These are phyloP conservation scores for Chytriomyces sp. DNA, from an alignment of 192 early-diverging fungal species.

Conservation along the genomic window DNA sequence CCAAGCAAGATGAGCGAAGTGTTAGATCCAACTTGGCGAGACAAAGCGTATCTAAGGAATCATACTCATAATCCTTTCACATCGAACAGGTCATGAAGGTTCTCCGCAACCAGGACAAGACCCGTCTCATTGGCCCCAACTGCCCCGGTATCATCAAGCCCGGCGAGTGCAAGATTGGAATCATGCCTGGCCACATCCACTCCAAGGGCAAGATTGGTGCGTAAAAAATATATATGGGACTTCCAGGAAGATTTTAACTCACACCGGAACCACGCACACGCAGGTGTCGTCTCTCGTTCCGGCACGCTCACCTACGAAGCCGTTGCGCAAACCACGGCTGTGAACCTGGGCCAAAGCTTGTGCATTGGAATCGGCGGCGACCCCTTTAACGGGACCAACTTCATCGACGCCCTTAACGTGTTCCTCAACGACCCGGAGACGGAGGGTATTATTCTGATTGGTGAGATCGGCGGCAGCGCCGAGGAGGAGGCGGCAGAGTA, in stretches of 20 bases:
- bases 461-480: conserved; percentile 98
- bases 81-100: conserved; percentile 80
- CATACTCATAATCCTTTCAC: background rate
- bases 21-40: background rate
- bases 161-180: conserved; percentile 97
- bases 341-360: conserved; percentile 93
- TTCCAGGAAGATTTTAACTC: background rate
- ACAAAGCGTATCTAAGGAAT: background rate
- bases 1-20: too few species aligned
- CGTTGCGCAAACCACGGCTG: conserved; percentile 95
- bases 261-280: background rate
- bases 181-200: conserved; percentile 99
- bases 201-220: conserved; percentile 83
- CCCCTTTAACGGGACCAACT: conserved; percentile 99
- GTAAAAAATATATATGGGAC: background rate
- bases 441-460: conserved; percentile 98
- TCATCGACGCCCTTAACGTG: conserved; percentile 92
- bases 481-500: conserved; percentile 99
- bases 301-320: conserved; percentile 99
- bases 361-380: conserved; percentile 99
- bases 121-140: conserved; percentile 98
- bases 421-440: conserved; percentile 95
- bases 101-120: conserved; percentile 86
- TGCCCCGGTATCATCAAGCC: conserved; percentile 99
- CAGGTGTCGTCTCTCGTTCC: conserved; percentile 96